phyloP scores from a whole-genome alignment of 140 eudicot species.

The Erigeron philadelphicus region DNA sequence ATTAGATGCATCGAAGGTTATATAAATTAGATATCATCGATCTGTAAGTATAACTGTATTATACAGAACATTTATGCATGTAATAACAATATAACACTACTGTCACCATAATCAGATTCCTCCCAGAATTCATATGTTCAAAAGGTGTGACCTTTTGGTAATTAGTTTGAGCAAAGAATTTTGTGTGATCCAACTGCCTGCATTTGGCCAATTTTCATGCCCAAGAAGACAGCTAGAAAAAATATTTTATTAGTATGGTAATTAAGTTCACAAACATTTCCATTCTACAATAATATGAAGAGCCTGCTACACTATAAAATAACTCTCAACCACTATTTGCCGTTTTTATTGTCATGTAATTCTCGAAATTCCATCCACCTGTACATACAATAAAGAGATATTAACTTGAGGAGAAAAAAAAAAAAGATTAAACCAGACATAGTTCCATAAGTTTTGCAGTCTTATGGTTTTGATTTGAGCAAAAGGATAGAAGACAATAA shows the following conservation, averaged over 20 bases:
- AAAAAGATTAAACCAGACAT: neutral
- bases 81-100: neutral
- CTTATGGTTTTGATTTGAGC: neutral
- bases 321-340: conserved; percentile 18
- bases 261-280: conserved; percentile 19
- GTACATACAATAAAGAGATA: conserved; percentile 2
- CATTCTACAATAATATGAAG: conserved; percentile 20
- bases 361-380: conserved; percentile 30
- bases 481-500: neutral
- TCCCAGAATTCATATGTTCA: neutral
- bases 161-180: neutral
- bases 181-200: conserved; percentile 25
- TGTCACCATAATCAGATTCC: no score
- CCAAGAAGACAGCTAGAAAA: conserved; percentile 12
- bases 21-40: no score
- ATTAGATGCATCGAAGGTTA: no score
- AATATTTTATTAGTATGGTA: conserved; percentile 23
- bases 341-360: conserved; percentile 26
- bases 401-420: neutral
- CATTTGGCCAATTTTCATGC: neutral
- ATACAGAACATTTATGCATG: no score
- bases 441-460: neutral
- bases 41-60: no score
- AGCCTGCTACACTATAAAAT: conserved; percentile 10
- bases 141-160: no score